Base-by-base conservation (phyloP, 139 green algal genomes). In the Haematococcus lacustris region DNA sequence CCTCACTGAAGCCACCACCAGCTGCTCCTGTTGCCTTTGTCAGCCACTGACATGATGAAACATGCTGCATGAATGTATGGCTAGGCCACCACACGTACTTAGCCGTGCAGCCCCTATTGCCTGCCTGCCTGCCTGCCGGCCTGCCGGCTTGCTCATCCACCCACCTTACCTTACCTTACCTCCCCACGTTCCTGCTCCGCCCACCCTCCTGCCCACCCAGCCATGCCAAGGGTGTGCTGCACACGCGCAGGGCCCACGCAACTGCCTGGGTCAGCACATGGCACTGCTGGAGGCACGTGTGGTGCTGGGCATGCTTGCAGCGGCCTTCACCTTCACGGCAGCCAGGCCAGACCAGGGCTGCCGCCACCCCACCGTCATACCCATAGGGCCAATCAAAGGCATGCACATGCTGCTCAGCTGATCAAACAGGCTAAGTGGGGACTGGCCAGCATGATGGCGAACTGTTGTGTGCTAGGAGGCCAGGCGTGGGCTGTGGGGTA, bases 201-300 rank as follows among this genome's bases (percentile, higher is more conserved):
- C n/a, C n/a, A n/a, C n/a, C n/a, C n/a, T n/a, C n/a, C n/a, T n/a
- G n/a, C 50, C 23, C 21, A 60, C 50, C 50, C 23, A 60, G 23
- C 50, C 50, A 60, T n/a, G 21, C 50, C 23, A 60, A 60, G 23
- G 23, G 21, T n/a, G 50, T 60, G 9, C n/a, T 63, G 67, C 21
- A 17, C n/a, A n/a, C n/a, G n/a, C 34, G 25, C 77, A 77, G 74
- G 92, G 93, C 2, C 92, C 92, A 5, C 82, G 93, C 57, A 97
- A 97, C 78, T 97, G 93, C 83, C 72, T 97, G 70, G 93, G 93
- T 30, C 92, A 97, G 82, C 87, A 93, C 78, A 88, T 95, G 4
- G 80, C 92, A 3, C 78, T 96, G 63, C 78, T 96, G 63, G 92
- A 97, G 84, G 84, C 86, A 83, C 83, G 93, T 0, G 84, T 97